Base-by-base conservation (phyloP, 495 filamentous ascomycete species). In the Neurospora cerealis region DNA sequence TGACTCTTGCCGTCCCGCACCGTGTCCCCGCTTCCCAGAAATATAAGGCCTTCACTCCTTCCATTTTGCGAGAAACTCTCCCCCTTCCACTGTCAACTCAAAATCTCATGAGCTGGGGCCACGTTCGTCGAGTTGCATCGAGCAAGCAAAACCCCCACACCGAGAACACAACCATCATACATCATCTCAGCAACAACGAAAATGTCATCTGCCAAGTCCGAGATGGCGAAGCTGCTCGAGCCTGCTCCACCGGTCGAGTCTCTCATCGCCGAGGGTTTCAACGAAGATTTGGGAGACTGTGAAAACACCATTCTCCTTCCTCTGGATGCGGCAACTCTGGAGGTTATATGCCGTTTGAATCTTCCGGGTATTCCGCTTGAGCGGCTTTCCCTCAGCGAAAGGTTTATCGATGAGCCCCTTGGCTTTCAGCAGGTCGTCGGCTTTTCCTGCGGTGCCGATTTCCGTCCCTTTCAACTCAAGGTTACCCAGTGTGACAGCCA, bases 1-100 rank as follows among this genome's bases (percentile, higher is more conserved):
- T 0, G 24, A 1, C 2, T 17, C 48, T 62, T 24, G 1, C 0
- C 3, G 0, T 1, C 13, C 15, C 1, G 24, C 48, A 7, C 2
- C 2, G 24, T 32, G 5, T 1, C 54, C 54, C 54, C 54, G 5
- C 54, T 28, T 62, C 1, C 54, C 15, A 62, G 0, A 62, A 0
- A 0, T 3, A 17, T 32, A 62, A 62, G 8, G 11, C 5, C 5
- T 0, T 17, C 10, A 17, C 5, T 8, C 0, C 54, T 34, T 4
- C 28, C 28, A 34, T 0, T 15, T 34, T 15, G 1, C 48, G 4
- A 3, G 6, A 13, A 0, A 1, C 13, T 62, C 46, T 54, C 21
- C 28, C 48, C 21, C 9, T 54, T 54, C 13, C 2, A 1, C 13
- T 19, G 2, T 62, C 24, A 60, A 32, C 48, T 24, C 3, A 9